These are phyloP conservation scores for Yamadazyma atlantica DNA, from an alignment of 1,139 yeast genomes.

Conservation along the genomic window DNA sequence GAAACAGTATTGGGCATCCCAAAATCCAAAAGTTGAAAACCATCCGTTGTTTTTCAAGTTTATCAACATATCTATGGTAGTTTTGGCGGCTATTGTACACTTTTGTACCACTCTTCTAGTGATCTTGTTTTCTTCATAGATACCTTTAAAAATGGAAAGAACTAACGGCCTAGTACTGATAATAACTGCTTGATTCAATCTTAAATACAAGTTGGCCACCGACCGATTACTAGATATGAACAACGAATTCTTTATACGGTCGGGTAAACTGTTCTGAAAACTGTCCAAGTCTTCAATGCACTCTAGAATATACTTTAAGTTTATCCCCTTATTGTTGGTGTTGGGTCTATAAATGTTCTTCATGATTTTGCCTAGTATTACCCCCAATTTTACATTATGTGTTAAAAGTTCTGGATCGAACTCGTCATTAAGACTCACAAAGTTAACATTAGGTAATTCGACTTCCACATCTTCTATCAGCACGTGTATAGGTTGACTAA, in stretches of 20 bases:
- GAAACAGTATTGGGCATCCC: constrained; percentile 54
- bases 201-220: constrained; percentile 41
- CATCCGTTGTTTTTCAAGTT: constrained; percentile 33
- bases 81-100: constrained; percentile 19
- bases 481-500: constrained; percentile 14
- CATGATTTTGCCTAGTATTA: constrained; percentile 11
- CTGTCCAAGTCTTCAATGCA: constrained; percentile 12
- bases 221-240: constrained; percentile 20
- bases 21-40: constrained; percentile 47
- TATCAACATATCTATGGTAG: constrained; percentile 39
- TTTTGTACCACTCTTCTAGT: constrained; percentile 40
- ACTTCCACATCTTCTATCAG: constrained; percentile 11
- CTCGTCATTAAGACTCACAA: constrained; percentile 7
- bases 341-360: constrained; percentile 9
- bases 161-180: constrained; percentile 46
- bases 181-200: constrained; percentile 48
- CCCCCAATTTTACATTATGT: constrained; percentile 9
- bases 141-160: constrained; percentile 36
- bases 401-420: constrained; percentile 9
- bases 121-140: constrained; percentile 25
- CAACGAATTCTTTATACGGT: constrained; percentile 7
- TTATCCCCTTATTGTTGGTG: constrained; percentile 6
- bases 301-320: constrained; percentile 11
- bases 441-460: constrained; percentile 9
- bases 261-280: constrained; percentile 9